Base-by-base conservation (phyloP, 805 yeast species). In the Pichia paraexigua region DNA sequence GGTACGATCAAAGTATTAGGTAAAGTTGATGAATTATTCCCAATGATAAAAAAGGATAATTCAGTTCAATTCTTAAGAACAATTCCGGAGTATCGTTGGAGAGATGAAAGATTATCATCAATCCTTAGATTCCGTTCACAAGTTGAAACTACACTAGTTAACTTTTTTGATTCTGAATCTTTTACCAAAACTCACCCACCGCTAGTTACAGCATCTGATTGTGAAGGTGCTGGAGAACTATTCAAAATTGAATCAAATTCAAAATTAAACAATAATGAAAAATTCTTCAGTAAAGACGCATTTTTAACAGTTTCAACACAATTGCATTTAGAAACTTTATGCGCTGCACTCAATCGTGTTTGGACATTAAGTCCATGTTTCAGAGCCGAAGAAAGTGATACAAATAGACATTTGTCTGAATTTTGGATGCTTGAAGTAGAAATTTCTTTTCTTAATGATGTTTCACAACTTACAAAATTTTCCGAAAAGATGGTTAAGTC, bases 401-500 rank as follows among this genome's bases (percentile, higher is more conserved):
- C 99, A 0, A 87, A 82, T 60, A 75, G 99, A 48, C 99, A 94
- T 65, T 68, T 94, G 53, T 79, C 92, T 53, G 99, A 94, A 66
- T 94, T 94, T 66, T 94, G 97, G 97, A 91, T 94, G 97, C 68
- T 94, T 2, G 99, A 94, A 66, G 95, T 90, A 0, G 99, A 94
- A 64, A 67, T 89, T 21, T 82, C 88, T 10, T 87, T 86, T 65
- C 68, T 85, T 2, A 72, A 74, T 6, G 66, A 72, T 15, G 76
- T 91, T 8, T 62, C 63, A 4, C 85, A 84, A 53, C 67, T 94
- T 51, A 83, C 92, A 1, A 61, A 60, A 2, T 76, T 88, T 47
- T 79, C 84, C 2, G 96, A 91, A 63, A 61, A 63, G 1, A 85
- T 90, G 95, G 72, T 88, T 39, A 78, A 82, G 52, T 60, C 63